Evolutionary conservation across 352 stramenopile genomes (phyloP).

Genomic region (Globisporangium sylvaticum): DNA sequence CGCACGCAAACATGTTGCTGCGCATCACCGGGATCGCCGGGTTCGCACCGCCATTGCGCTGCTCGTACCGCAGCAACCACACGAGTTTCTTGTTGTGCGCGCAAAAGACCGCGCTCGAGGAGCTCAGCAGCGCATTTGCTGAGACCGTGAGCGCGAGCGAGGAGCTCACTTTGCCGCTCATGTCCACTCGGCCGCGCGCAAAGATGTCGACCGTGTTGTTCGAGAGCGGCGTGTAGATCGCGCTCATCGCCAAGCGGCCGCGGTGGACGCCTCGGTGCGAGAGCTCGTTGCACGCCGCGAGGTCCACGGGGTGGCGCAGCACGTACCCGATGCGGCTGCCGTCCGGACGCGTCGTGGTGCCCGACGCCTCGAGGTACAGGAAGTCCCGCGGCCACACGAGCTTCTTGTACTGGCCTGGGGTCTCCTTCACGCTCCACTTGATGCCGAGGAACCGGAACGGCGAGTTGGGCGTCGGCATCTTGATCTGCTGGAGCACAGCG

Average conservation of each 20-base stretch:
- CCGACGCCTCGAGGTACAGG: slow-evolving; percentile 12
- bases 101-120: slow-evolving; percentile 16
- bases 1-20: slow-evolving; percentile 15
- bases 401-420: slow-evolving; percentile 17
- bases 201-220: slow-evolving; percentile 16
- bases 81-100: slow-evolving; percentile 34
- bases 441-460: slow-evolving; percentile 33
- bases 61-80: slow-evolving; percentile 20
- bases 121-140: slow-evolving; percentile 15
- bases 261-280: background rate
- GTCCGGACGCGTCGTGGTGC: background rate
- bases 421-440: slow-evolving; percentile 26
- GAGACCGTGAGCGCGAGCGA: background rate
- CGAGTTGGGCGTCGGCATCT: slow-evolving; percentile 14
- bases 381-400: slow-evolving; percentile 27
- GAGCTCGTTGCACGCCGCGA: slow-evolving; percentile 1
- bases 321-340: slow-evolving; percentile 17
- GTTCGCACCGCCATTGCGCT: slow-evolving; percentile 13
- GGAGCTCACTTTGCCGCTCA: background rate
- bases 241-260: slow-evolving; percentile 4
- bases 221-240: slow-evolving; percentile 11
- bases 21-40: background rate
- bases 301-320: slow-evolving; percentile 12
- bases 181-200: background rate
- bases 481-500: slow-evolving; percentile 22